Evolutionary conservation across 2,329 filamentous ascomycete species (phyloP).

Genomic region (Microdochium nivale): DNA sequence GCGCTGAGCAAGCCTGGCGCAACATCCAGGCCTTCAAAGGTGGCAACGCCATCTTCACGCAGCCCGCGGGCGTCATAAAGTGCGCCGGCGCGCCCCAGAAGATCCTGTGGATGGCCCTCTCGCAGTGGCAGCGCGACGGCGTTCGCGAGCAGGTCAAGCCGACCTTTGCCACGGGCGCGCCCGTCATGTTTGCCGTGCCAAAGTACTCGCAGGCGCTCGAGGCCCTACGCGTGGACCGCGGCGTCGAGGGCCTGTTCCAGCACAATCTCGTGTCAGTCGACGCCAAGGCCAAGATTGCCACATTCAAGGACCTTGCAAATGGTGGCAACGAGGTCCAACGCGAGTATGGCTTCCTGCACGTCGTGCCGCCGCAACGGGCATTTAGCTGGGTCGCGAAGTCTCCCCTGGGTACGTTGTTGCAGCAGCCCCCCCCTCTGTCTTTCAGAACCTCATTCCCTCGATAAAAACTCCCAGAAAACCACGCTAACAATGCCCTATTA

Average conservation of each 20-base stretch:
- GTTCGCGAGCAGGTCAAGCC: slow-evolving; percentile 21
- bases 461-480: too few relatives aligned
- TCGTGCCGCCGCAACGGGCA: slow-evolving; percentile 24
- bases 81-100: slow-evolving; percentile 30
- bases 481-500: slow-evolving; percentile 50
- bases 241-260: slow-evolving; percentile 28
- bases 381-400: slow-evolving; percentile 23
- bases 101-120: slow-evolving; percentile 30
- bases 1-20: slow-evolving; percentile 23
- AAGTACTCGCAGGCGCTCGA: slow-evolving; percentile 27
- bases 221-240: slow-evolving; percentile 21
- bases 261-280: slow-evolving; percentile 27
- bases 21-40: slow-evolving; percentile 25
- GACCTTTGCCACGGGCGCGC: slow-evolving; percentile 24
- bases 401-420: slow-evolving; percentile 22
- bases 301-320: slow-evolving; percentile 23
- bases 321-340: slow-evolving; percentile 19
- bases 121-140: slow-evolving; percentile 25
- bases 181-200: slow-evolving; percentile 28
- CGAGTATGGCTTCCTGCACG: slow-evolving; percentile 26
- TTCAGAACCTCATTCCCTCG: background rate
- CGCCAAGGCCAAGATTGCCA: slow-evolving; percentile 22
- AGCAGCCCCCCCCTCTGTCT: background rate
- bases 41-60: slow-evolving; percentile 27
- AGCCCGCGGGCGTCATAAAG: slow-evolving; percentile 28